A percentile compares a stretch with the other conserved stretches of the same genome.
Evolutionary conservation across 2,329 filamentous ascomycete genomes (phyloP).

Genomic region (Fusarium veterinarium): DNA sequence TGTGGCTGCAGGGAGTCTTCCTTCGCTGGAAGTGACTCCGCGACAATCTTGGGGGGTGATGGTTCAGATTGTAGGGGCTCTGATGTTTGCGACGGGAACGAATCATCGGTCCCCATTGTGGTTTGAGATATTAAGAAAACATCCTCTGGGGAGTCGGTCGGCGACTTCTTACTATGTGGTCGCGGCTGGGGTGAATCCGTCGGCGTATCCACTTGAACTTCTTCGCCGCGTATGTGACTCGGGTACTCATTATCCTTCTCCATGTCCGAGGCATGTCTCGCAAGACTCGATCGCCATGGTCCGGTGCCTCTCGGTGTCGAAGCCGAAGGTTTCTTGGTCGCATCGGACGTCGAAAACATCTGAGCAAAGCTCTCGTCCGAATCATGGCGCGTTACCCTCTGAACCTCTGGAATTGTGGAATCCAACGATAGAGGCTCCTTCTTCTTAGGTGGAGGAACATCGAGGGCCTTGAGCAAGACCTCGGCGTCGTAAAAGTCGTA

Average conservation of each 20-base stretch:
- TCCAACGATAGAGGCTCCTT: conserved; percentile 51
- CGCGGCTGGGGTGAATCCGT: conserved; percentile 12
- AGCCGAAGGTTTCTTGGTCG: conserved; percentile 46
- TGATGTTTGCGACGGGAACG: conserved; percentile 47
- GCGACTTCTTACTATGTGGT: neutral
- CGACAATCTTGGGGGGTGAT: conserved; percentile 18
- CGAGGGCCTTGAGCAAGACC: conserved; percentile 62
- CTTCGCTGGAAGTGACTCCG: conserved; percentile 2
- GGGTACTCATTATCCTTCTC: conserved; percentile 53
- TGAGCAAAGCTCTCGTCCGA: conserved; percentile 69
- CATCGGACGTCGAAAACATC: conserved; percentile 69
- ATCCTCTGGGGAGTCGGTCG: conserved; percentile 52
- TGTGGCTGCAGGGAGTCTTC: conserved; percentile 15
- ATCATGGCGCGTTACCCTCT: conserved; percentile 58
- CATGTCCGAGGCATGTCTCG: conserved; percentile 45
- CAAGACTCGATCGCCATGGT: conserved; percentile 45
- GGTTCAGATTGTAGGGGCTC: conserved; percentile 44
- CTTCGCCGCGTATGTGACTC: conserved; percentile 59
- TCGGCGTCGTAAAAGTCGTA: conserved; percentile 75
- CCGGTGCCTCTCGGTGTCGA: conserved; percentile 24
- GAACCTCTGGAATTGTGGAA: conserved; percentile 42
- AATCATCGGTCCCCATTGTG: conserved; percentile 53
- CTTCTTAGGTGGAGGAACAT: conserved; percentile 60
- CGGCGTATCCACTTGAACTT: conserved; percentile 45
- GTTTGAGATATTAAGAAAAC: conserved; percentile 61